Evolutionary conservation across 768 basidiomycete species (phyloP), one percentile per base, ranked within the genome.

Genomic region (Suillus occidentalis): DNA sequence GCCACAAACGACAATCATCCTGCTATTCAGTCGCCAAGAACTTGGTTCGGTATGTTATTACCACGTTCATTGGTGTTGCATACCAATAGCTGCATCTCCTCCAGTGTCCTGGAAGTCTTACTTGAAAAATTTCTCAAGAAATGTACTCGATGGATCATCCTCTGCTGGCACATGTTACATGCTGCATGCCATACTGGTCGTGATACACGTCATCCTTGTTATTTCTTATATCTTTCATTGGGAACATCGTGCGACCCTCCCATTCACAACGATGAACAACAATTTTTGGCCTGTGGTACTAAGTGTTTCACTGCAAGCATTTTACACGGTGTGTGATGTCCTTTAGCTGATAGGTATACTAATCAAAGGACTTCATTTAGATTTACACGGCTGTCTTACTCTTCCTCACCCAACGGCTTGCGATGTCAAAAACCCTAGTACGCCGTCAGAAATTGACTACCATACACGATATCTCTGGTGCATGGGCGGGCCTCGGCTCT

Each of bases 101-200:
- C 37, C 12, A 58, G 37, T 8, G 37, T 58, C 22, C 22, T 7
- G 37, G n/a, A 57, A 56, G 14, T n/a, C 36, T 57, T n/a, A 22
- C 20, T 8, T 14, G 39, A 39, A 39, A 22, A 22, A 25, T 10
- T 22, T 10, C 16, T 16, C 14, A 39, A 16, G 14, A 25, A 39
- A 40, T 39, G 16, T 8, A 58, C 9, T 5, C 16, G 6, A 58
- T 58, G 25, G 10, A 36, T 37, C 55, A 58, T 40, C 14, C 6
- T 40, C 25, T 12, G 16, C 37, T 25, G 2, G 22, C 22, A 28
- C 39, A 20, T 65, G 66, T 55, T 62, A 65, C 42, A 22, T 10
- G 2, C 16, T 67, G 37, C 66, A 67, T 47, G 40, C 22, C 60
- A 20, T 55, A 9, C 58, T 70, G 9, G 53, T 70, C 13, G 6